Evolutionary conservation across 2,329 filamentous ascomycete genomes (phyloP), one percentile per base, ranked within the genome.

Genomic region (Fusarium incarnatum): DNA sequence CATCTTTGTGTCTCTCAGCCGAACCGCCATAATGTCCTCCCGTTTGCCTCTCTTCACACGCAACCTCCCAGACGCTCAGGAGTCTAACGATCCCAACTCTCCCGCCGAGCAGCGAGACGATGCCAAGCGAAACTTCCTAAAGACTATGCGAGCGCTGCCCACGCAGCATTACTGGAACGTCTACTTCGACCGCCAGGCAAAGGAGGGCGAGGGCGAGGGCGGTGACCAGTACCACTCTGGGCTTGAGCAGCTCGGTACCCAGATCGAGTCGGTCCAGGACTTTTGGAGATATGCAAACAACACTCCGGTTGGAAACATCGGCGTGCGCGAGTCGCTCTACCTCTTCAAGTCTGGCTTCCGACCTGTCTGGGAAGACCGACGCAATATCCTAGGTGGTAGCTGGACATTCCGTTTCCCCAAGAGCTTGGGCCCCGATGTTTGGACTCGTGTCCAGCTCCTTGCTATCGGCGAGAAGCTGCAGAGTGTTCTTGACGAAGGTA

Each of bases 331-430:
- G 81, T 91, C 89, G 47, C 87, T 94, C 70, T 93, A 94, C 78
- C 86, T 94, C 71, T 94, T 94, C 85, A 94, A 94, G 80, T 85
- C 88, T 67, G 92, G 92, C 37, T 93, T 93, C 80, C 87, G 87
- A 68, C 92, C 92, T 60, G 83, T 94, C 72, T 94, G 92, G 92
- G 92, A 94, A 81, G 95, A 98, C 78, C 88, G 92, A 42, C 90
- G 96, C 75, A 98, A 98, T 81, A 85, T 91, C 64, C 86, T 90
- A 67, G 95, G 95, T 55, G 95, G 95, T 52, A 92, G 92, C 78
- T 98, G 94, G 94, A 97, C 94, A 23, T 97, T 98, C 81, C 90
- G 94, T 53, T 91, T 98, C 46, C 90, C 91, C 69, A 97, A 97
- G 84, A 86, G 85, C 67, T 86, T 87, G 40, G 89, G 88, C 8